These are phyloP conservation scores for Gremmenia infestans DNA, from an alignment of 2,329 filamentous ascomycete species.

Conservation along the genomic window DNA sequence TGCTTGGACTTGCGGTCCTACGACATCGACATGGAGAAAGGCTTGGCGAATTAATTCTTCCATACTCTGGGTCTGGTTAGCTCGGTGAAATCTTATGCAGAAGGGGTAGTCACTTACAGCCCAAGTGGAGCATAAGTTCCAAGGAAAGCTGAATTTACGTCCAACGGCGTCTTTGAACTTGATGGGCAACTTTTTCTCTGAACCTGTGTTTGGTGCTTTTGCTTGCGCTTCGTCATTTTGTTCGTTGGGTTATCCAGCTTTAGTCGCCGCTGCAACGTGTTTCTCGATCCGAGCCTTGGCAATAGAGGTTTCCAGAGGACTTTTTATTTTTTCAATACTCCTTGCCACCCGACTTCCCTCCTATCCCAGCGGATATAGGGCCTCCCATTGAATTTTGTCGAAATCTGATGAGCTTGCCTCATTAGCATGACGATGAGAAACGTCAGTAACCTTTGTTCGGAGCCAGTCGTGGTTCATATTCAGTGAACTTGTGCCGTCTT, in stretches of 20 bases:
- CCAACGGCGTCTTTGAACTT: constrained; percentile 89
- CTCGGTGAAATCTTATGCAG: neutral
- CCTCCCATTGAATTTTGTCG: too few species aligned
- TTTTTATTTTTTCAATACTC: too few species aligned
- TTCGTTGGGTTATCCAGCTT: neutral
- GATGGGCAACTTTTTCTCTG: constrained; percentile 58
- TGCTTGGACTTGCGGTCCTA: constrained; percentile 68
- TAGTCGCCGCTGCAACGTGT: neutral
- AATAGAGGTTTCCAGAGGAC: too few species aligned
- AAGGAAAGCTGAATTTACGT: constrained; percentile 89
- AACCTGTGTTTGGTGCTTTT: neutral
- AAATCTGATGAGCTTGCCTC: too few species aligned
- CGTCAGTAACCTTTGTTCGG: constrained; percentile 56
- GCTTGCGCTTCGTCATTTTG: neutral
- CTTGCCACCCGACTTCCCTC: too few species aligned
- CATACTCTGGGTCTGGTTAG: constrained; percentile 53
- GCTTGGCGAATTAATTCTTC: constrained; percentile 78
- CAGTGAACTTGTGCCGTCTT: constrained; percentile 54
- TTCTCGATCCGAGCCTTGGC: too few species aligned
- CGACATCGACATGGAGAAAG: constrained; percentile 68
- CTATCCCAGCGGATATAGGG: too few species aligned
- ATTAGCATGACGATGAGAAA: constrained; percentile 56
- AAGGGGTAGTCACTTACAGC: constrained; percentile 48
- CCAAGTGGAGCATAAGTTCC: constrained; percentile 80
- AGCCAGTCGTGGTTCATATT: constrained; percentile 62